A percentile compares a stretch with the other conserved stretches of the same genome.
phyloP scores from a whole-genome alignment of 148 eudicot genomes.

The Amaranthus palmeri region DNA sequence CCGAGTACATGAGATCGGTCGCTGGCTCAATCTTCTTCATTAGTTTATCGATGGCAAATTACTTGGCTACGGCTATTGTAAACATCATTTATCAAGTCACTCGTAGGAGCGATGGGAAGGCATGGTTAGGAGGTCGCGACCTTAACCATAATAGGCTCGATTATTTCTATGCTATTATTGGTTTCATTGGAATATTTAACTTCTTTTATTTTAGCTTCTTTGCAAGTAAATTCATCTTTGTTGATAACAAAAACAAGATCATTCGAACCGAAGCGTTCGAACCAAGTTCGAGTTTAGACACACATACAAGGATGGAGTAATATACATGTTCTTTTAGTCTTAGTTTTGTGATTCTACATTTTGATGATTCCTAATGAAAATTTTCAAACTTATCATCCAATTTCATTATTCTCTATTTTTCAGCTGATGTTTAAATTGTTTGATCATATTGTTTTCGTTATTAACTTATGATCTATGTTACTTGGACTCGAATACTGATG shows the following conservation, averaged over 20 bases:
- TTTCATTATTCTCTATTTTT: neutral
- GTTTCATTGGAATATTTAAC: slow-evolving; percentile 38
- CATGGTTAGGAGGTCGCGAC: slow-evolving; percentile 80
- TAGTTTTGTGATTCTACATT: neutral
- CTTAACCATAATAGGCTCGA: slow-evolving; percentile 59
- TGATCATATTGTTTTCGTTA: too few relatives aligned
- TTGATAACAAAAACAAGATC: slow-evolving; percentile 1
- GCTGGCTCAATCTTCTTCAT: slow-evolving; percentile 59
- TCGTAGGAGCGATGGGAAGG: slow-evolving; percentile 13
- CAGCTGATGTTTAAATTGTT: neutral
- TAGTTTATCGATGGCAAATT: slow-evolving; percentile 53
- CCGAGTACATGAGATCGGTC: slow-evolving; percentile 59
- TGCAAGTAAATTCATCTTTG: slow-evolving; percentile 37
- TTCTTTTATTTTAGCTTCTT: slow-evolving; percentile 45
- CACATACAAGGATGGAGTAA: neutral
- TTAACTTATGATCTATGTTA: too few relatives aligned
- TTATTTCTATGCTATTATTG: slow-evolving; percentile 47
- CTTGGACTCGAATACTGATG: too few relatives aligned
- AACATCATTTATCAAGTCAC: slow-evolving; percentile 41
- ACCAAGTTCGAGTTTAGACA: slow-evolving; percentile 1
- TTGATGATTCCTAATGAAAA: neutral
- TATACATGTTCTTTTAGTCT: neutral
- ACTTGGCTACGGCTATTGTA: slow-evolving; percentile 43
- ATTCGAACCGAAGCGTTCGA: neutral
- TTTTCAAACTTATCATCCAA: neutral